These are phyloP conservation scores for Salvia hispanica DNA, from an alignment of 257 asterid genomes.

Conservation along the genomic window DNA sequence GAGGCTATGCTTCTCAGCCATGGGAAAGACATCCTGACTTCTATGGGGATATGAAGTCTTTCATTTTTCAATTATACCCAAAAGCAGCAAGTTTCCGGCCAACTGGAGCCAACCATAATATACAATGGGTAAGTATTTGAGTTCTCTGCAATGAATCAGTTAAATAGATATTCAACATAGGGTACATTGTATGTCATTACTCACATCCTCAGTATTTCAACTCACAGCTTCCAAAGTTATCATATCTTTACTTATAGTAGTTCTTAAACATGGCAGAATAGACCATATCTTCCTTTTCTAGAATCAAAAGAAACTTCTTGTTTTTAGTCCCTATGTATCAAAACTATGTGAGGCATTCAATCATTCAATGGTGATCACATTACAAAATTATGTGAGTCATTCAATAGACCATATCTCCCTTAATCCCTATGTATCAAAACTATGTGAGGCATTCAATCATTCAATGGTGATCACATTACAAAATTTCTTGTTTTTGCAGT, in stretches of 20 bases:
- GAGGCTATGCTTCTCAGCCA: constrained; percentile 96
- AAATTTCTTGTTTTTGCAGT: constrained; percentile 46
- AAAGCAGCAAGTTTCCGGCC: constrained; percentile 81
- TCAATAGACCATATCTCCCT: too few species aligned
- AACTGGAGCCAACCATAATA: constrained; percentile 80
- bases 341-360: background rate
- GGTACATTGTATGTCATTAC: background rate
- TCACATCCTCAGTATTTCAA: too few species aligned
- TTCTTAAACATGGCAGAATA: background rate
- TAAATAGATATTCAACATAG: background rate
- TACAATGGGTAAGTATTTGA: constrained; percentile 78
- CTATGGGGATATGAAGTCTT: constrained; percentile 84
- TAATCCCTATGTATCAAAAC: too few species aligned
- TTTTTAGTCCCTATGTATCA: too few species aligned
- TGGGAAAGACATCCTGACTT: constrained; percentile 90
- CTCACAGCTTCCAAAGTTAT: too few species aligned
- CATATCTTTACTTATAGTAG: too few species aligned
- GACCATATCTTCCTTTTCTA: background rate
- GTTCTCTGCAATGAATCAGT: background rate
- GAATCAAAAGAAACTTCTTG: too few species aligned
- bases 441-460: background rate
- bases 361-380: background rate
- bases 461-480: background rate
- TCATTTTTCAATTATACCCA: constrained; percentile 82
- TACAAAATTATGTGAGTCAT: too few species aligned